These are phyloP conservation scores for Trichosporon coremiiforme DNA, from an alignment of 1,284 basidiomycete species.

Conservation along the genomic window DNA sequence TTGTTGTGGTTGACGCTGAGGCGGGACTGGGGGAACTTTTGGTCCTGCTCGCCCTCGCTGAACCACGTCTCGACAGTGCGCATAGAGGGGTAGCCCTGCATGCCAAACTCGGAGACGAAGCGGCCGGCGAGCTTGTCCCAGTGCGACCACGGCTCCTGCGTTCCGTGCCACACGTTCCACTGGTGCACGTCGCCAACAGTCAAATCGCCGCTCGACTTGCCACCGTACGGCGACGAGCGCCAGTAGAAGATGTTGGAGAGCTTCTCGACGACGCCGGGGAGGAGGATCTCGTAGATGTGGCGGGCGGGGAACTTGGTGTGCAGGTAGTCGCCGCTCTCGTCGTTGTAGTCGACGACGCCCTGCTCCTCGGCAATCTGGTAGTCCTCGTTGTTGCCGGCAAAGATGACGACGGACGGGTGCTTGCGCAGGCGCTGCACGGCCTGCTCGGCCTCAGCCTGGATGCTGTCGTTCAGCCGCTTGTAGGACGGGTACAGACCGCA, in stretches of 20 bases:
- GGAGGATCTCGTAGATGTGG: constrained; percentile 78
- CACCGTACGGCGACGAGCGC: constrained; percentile 81
- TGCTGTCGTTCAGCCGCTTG: constrained; percentile 55
- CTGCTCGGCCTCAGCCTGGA: constrained; percentile 58
- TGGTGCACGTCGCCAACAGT: constrained; percentile 83
- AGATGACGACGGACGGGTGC: constrained; percentile 70
- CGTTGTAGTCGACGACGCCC: constrained; percentile 75
- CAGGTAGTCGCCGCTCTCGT: constrained; percentile 76
- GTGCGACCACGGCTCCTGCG: constrained; percentile 84
- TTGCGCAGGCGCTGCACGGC: constrained; percentile 58
- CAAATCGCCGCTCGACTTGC: constrained; percentile 72
- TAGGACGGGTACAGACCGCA: constrained; percentile 64
- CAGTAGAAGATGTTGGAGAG: constrained; percentile 75
- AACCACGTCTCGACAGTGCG: constrained; percentile 80
- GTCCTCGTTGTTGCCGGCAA: constrained; percentile 85
- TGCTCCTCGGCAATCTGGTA: constrained; percentile 71
- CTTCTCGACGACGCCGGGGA: constrained; percentile 70
- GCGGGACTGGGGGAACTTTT: constrained; percentile 84
- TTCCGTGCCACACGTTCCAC: constrained; percentile 87
- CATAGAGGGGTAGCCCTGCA: constrained; percentile 72
- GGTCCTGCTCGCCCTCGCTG: constrained; percentile 51
- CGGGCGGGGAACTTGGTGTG: constrained; percentile 82
- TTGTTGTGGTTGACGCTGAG: constrained; percentile 83
- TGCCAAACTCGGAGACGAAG: constrained; percentile 68
- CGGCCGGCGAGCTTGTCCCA: constrained; percentile 82